Evolutionary conservation across 2,329 filamentous ascomycete species (phyloP), one percentile per base, ranked within the genome.

Genomic region (Diaporthe velutina): DNA sequence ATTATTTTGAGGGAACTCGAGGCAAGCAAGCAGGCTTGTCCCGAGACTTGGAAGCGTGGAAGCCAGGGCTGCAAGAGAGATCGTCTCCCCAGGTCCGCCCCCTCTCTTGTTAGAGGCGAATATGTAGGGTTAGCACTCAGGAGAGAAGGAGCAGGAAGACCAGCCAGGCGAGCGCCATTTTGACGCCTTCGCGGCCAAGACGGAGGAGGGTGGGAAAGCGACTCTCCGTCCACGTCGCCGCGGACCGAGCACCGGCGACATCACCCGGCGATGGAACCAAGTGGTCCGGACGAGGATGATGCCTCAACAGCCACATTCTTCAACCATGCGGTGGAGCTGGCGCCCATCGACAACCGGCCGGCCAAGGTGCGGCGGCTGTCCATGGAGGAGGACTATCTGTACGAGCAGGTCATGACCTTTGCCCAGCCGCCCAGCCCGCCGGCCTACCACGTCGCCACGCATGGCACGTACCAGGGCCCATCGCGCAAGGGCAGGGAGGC

Each of bases 361-460:
- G 60, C 58, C 35, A 61, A 64, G 70, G 74, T 66, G 33, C 83
- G 85, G 80, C 85, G 85, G 78, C 85, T 88, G 79, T 90, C 88
- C 67, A 88, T 89, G 83, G 88, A 90, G 80, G 87, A 90, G 83
- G 88, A 90, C 79, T 82, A 87, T 79, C 85, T 86, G 78, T 90
- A 90, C 79, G 86, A 88, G 73, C 83, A 85, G 77, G 82, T 89
- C 80, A 88, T 90, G 86, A 88, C 84, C 45, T 83, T 81, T 60
- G 80, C 82, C n/a, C 79, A 79, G 77, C 86, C 85, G 78, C 85
- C 85, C 30, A 86, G 86, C 68, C 85, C 85, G 77, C 87, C 87
- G 74, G 87, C 87, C 58, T 76, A 76, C 52, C 74, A 76, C 50
- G 74, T 54, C 45, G 74, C 74, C 42, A 76, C 74, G 7, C 74